Conservation (phyloP, 225 moss, liverwort and hornwort species). For the Pseudisothecium myosuroides region DNA sequence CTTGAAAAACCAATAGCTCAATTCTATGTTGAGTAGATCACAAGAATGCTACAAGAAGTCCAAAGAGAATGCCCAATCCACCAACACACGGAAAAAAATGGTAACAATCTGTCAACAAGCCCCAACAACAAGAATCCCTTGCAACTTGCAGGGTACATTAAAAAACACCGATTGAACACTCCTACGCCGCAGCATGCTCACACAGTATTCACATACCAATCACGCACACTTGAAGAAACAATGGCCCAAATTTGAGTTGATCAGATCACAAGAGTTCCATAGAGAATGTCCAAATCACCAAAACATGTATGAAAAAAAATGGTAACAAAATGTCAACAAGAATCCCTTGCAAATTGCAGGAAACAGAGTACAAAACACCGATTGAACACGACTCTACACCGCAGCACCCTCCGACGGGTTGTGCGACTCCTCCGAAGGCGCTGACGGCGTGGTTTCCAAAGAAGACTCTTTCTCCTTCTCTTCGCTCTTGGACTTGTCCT, state of each 20-base stretch:
- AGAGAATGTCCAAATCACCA: neutral
- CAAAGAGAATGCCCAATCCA: neutral
- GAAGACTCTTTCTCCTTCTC: conserved; percentile 33
- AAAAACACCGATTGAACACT: neutral
- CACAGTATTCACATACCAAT: neutral
- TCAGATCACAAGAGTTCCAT: neutral
- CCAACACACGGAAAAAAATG: neutral
- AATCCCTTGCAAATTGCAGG: neutral
- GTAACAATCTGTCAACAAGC: neutral
- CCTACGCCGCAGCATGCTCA: neutral
- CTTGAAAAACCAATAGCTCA: neutral
- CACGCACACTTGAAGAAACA: neutral
- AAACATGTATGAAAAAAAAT: neutral
- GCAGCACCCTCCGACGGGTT: neutral
- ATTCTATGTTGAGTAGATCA: neutral
- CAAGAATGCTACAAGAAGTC: neutral
- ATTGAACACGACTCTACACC: neutral
- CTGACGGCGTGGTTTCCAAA: conserved; percentile 25
- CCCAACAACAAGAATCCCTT: neutral
- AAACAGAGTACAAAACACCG: neutral
- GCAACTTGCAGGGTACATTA: neutral
- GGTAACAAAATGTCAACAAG: neutral
- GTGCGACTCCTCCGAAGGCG: conserved; percentile 10
- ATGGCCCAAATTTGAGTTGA: neutral
- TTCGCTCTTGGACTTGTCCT: conserved; percentile 38